Evolutionary conservation across 2,329 filamentous ascomycete genomes (phyloP), one percentile per base, ranked within the genome.

Genomic region (Ascochyta viciae-villosae): DNA sequence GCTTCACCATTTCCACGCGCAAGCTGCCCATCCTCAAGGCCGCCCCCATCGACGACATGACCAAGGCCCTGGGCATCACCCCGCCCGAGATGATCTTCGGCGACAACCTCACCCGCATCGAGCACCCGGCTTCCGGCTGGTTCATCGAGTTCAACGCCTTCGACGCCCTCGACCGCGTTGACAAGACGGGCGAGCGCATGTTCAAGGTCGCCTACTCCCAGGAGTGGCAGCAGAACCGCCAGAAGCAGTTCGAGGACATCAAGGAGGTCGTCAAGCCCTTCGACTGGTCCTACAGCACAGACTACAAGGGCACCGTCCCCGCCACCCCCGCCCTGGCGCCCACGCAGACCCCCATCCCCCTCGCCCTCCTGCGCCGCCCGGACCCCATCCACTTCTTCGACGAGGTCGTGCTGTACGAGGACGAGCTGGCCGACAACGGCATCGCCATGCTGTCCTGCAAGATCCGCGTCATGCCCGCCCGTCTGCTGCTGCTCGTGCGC

Each of bases 41-140:
- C 41, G 90, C 85, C 6, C 90, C 92, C 46, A 98, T 99, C 72
- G 92, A 96, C 72, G 86, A 85, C 34, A 91, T 99, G 86, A 88
- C 88, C 37, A 82, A 83, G 54, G 86, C 85, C 60, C 83, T 99
- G 50, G 88, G 88, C 27, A 97, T 99, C 72, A 87, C 94, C 16
- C 87, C 94, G 37, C 95, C 95, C 8, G 95, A 99, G 80, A 99
- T 99, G 95, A 99, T 99, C 63, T 99, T 99, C 73, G 95, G 95
- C 59, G 93, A 99, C 81, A 99, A 99, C 76, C 81, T 89, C 54
- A 88, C 96, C 37, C 80, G 85, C 6, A 83, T 99, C 57, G 82
- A 87, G 49, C 92, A 98, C 78, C 60, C 79, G n/a, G 82, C 84
- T 19, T 87, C 84, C n/a, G 86, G 87, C 40, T 99, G 92, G 92